These are phyloP conservation scores for Chaetomium fimeti DNA, from an alignment of 495 filamentous ascomycete genomes.

Conservation along the genomic window DNA sequence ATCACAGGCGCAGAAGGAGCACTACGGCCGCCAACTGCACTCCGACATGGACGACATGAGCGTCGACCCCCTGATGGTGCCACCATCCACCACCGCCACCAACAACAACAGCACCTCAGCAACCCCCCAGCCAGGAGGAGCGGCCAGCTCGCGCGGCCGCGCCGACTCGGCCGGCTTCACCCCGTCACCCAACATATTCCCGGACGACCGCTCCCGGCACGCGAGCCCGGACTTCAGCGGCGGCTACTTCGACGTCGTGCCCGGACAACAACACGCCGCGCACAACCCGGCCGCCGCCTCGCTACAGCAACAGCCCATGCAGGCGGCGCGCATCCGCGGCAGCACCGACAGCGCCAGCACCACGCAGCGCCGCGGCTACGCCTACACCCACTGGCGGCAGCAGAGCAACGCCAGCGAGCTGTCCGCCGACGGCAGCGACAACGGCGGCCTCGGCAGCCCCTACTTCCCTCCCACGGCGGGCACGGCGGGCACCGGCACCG, in stretches of 20 bases:
- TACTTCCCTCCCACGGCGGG: background rate
- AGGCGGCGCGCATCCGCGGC: conserved; percentile 24
- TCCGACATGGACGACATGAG: conserved; percentile 23
- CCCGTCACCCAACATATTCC: conserved; percentile 29
- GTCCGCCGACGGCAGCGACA: conserved; percentile 37
- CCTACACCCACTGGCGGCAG: conserved; percentile 36
- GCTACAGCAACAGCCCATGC: conserved; percentile 23
- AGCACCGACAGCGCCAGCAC: conserved; percentile 36
- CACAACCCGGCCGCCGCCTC: conserved; percentile 7
- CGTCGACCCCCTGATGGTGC: conserved; percentile 30
- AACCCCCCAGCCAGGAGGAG: conserved; percentile 21
- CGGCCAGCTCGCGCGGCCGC: conserved; percentile 19
- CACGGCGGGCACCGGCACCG: background rate
- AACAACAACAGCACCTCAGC: conserved; percentile 16
- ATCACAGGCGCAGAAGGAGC: conserved; percentile 30
- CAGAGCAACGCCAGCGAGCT: conserved; percentile 45
- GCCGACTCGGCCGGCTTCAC: conserved; percentile 26
- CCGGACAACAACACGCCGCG: conserved; percentile 24
- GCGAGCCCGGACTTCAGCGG: conserved; percentile 35
- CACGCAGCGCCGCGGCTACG: conserved; percentile 20
- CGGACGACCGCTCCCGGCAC: conserved; percentile 29
- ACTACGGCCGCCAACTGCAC: conserved; percentile 29
- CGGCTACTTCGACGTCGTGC: conserved; percentile 34
- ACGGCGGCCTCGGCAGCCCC: conserved; percentile 18
- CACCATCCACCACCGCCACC: conserved; percentile 6